Percentiles rank a stretch among this genome's conserved stretches.
These are phyloP conservation scores for Triadica sebifera DNA, from an alignment of 345 rosid genomes.

Conservation along the genomic window DNA sequence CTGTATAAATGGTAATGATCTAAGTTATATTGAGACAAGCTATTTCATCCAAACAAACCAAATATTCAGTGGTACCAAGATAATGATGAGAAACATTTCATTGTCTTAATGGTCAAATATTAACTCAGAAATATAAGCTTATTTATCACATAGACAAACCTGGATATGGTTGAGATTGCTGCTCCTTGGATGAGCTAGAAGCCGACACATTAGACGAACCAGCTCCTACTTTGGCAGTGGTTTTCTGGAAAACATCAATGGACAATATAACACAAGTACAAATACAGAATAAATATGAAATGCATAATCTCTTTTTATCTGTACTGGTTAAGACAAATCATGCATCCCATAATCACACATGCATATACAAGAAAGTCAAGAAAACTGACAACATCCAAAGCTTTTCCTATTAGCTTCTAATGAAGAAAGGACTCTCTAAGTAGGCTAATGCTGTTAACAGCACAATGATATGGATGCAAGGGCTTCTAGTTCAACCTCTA, in stretches of 20 bases:
- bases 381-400: background rate
- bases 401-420: background rate
- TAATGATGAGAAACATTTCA: background rate
- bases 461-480: background rate
- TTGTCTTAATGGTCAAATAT: slow-evolving; percentile 1
- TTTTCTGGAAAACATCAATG: slow-evolving; percentile 30
- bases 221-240: slow-evolving; percentile 25
- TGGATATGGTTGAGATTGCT: slow-evolving; percentile 40
- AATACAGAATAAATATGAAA: background rate
- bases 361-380: background rate
- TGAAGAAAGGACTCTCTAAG: background rate
- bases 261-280: background rate
- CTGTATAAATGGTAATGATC: background rate
- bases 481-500: background rate
- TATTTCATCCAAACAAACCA: background rate
- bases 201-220: slow-evolving; percentile 43
- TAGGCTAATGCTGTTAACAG: background rate
- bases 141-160: slow-evolving; percentile 41
- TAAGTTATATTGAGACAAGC: background rate
- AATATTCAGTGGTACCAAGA: background rate
- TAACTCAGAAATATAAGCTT: background rate
- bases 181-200: slow-evolving; percentile 48
- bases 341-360: background rate
- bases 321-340: background rate
- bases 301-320: background rate